Evolutionary conservation across 1,284 basidiomycete species (phyloP), one percentile per base, ranked within the genome.

Genomic region (Xerocomus minutiporus): DNA sequence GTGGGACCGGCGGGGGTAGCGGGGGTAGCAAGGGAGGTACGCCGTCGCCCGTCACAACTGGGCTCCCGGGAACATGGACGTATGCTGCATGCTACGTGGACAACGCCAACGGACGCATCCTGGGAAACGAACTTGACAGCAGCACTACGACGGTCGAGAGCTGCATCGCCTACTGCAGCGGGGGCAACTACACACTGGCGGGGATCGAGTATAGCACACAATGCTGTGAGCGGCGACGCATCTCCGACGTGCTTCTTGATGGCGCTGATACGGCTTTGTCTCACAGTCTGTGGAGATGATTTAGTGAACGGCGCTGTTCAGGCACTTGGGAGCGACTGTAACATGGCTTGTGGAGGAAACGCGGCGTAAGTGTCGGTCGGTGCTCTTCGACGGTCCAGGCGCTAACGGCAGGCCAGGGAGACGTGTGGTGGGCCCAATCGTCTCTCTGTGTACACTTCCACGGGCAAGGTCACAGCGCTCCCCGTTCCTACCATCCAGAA

Each of bases 371-470:
- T 28, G 3, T n/a, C 3, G 13, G 13, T 1, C 36, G 2, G 36
- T 32, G 32, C 48, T 32, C 31, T 8, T 34, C 2, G 17, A 45
- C 6, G 9, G 12, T 25, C 26, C 17, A 20, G 8, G 36, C 8
- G 7, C 31, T 45, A 23, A 45, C 20, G 20, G 15, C 31, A 15
- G 12, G 4, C 8, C 8, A 87, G 83, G 23, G 76, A 87, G 66
- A 79, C 80, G 39, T 89, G 87, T 57, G 88, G 88, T 61, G 86
- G 81, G 11, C 77, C 81, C 2, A 83, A 82, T 60, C 77, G 80
- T 17, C 64, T 90, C 44, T 87, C 85, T 0, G 79, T 89, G 12
- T 91, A 90, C 60, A 75, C 80, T 0, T 72, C 77, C 0, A 77
- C 68, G 1, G 73, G 71, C 4, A 76, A 71, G 38, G 71, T 88